Base-by-base conservation (phyloP, 495 filamentous ascomycete species). In the Physcia stellaris region DNA sequence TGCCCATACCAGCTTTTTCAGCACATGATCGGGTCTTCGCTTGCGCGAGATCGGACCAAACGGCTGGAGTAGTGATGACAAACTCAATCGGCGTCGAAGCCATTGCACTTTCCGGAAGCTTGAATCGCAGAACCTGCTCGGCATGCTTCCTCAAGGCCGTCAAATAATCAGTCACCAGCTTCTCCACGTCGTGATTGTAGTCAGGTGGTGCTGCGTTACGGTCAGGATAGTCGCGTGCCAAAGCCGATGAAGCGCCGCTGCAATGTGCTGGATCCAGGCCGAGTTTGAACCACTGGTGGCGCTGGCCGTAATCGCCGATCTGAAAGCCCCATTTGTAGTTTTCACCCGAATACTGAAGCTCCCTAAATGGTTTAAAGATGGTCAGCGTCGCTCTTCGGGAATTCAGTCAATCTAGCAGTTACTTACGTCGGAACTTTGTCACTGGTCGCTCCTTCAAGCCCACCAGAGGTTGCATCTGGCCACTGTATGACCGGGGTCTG, bases 21-120 rank as follows among this genome's bases (percentile, higher is more conserved):
- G 80, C 80, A 13, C 78, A 79, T 32, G 66, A 59, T 12, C 76
- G 56, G 0, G 77, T 83, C 10, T 68, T 69, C 40, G 73, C 70
- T 56, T 83, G 83, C 16, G 80, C 80, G n/a, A 70, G 66, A 37
- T 85, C 80, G 18, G 73, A 74, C 80, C 80, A 84, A 7, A 86
- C 74, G 1, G 70, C 70, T 0, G 71, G 71, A 2, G 73, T 69
- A 1, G 69, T 73, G 26, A 75, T 54, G 19, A 85, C 73, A 43
- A 77, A 83, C 26, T 77, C 71, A 18, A 83, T 68, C 24, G 67
- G 69, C 4, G 71, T 80, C 2, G 64, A 67, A 4, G 65, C 61
- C 55, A 86, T 68, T 42, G 79, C 72, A 3, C 69, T 68, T 45
- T 71, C 61, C 32, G 76, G 77, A 28, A 82, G 67, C 5, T 80